Conservation (phyloP, 495 filamentous ascomycete genomes). For the Penicillium samsonianum region DNA sequence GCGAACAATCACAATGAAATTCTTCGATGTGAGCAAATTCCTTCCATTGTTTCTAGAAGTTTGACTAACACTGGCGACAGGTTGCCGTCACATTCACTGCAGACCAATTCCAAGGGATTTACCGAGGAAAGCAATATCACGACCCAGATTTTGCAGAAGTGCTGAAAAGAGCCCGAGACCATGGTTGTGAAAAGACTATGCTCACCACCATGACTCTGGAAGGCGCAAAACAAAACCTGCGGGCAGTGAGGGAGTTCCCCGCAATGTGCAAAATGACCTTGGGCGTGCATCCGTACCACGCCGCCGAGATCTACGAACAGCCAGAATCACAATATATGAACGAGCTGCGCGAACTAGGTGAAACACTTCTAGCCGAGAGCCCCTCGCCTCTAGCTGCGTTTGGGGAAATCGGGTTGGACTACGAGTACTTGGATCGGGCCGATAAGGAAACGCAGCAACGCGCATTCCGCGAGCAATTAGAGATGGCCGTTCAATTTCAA, state of each 20-base stretch:
- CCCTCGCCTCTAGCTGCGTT: constrained; percentile 31
- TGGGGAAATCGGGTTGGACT: constrained; percentile 37
- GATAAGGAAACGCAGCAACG: constrained; percentile 33
- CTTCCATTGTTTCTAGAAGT: background rate
- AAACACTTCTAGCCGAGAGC: constrained; percentile 14
- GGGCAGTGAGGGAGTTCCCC: constrained; percentile 21
- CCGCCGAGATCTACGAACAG: constrained; percentile 25
- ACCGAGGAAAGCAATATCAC: constrained; percentile 36
- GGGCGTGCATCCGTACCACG: constrained; percentile 36
- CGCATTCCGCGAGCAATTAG: constrained; percentile 31
- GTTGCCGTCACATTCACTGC: constrained; percentile 36
- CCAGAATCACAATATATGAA: constrained; percentile 15
- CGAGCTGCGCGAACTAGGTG: constrained; percentile 11
- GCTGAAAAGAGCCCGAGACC: constrained; percentile 25
- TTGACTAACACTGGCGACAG: constrained; percentile 7
- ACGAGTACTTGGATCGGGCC: constrained; percentile 31
- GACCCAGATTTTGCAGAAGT: constrained; percentile 29
- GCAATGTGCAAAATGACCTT: constrained; percentile 35
- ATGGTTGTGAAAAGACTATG: constrained; percentile 29
- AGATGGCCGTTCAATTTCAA: constrained; percentile 25
- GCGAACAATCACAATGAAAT: constrained; percentile 6
- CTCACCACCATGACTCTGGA: constrained; percentile 33
- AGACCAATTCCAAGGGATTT: constrained; percentile 37
- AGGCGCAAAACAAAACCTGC: constrained; percentile 23
- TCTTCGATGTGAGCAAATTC: constrained; percentile 10